Base-by-base conservation (phyloP, 305 asterid species). In the Withania somnifera region DNA sequence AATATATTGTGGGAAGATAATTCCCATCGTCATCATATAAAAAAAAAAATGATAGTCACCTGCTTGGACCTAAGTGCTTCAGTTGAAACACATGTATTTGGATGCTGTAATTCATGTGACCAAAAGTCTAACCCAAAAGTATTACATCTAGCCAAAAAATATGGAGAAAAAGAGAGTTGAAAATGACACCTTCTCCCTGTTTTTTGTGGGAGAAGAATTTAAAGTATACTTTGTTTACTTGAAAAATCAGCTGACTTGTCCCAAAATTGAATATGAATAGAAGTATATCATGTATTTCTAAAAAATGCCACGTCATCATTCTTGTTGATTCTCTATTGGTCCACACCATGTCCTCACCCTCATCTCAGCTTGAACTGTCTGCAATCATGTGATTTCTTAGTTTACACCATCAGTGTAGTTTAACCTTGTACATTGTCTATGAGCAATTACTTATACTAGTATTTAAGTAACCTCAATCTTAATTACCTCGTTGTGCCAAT, bases 401-500 rank as follows among this genome's bases (percentile, higher is more conserved):
- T n/a, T 66, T 10, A 36, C 51, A n/a, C 30, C 36, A 34, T 36
- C 17, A 66, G n/a, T 34, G 51, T 2, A 66, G 28, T 66, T 57
- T 57, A 9, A 57, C 64, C 64, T 57, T 1, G 1, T 28, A 24
- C 17, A 6, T 58, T 24, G 34, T 58, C 36, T 28, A 52, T 22
- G 8, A 7, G 22, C 10, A 54, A 61, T 61, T 15, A 32, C 14
- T 6, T 2, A n/a, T 47, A 13, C n/a, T 47, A 4, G 13, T 11
- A 45, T 45, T 1, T 10, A 47, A 8, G 73, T 64, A 32, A 15
- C 15, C 50, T 66, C n/a, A 11, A 66, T 52, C 30, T 51, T 10
- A n/a, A 77, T 53, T 76, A 90, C 95, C 97, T 90, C 93, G 82
- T 87, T 86, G 22, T 30, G 80, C 92, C 94, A 94, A 64, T 91